A percentile compares a stretch with the other conserved stretches of the same genome.
phyloP scores from a whole-genome alignment of 805 yeast genomes.

The Candida taoyuanica region DNA sequence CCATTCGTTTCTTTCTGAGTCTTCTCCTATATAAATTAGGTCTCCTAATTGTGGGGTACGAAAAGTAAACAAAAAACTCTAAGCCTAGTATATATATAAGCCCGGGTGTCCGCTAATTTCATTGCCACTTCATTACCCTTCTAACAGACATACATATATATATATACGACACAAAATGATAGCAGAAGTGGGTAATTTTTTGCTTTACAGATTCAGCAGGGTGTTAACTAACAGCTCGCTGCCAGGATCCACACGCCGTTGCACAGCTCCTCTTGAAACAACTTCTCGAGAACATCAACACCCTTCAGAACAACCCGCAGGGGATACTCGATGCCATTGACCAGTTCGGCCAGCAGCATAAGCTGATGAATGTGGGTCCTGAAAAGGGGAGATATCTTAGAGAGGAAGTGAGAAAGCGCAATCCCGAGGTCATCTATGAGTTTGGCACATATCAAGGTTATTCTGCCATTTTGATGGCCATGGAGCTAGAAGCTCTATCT shows the following conservation, averaged over 20 bases:
- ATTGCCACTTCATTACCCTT: background rate
- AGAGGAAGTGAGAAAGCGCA: slow-evolving; percentile 1
- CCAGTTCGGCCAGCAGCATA: slow-evolving; percentile 4
- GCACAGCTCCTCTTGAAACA: slow-evolving; percentile 7
- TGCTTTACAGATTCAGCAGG: too few relatives aligned
- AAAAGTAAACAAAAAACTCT: background rate
- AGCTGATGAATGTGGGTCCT: slow-evolving; percentile 8
- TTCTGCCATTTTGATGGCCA: slow-evolving; percentile 17
- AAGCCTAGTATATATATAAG: background rate
- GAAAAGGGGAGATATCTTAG: slow-evolving; percentile 9
- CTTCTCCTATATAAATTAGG: too few relatives aligned
- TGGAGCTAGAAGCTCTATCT: slow-evolving; percentile 10
- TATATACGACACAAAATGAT: background rate
- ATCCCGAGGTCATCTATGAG: slow-evolving; percentile 21
- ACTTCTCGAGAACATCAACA: slow-evolving; percentile 5
- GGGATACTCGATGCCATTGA: slow-evolving; percentile 15
- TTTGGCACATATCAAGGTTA: slow-evolving; percentile 23
- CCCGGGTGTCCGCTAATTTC: background rate
- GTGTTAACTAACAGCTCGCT: background rate
- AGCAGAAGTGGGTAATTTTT: background rate
- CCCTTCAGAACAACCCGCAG: slow-evolving; percentile 17
- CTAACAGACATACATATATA: too few relatives aligned
- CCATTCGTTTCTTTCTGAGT: too few relatives aligned
- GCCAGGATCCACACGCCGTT: too few relatives aligned
- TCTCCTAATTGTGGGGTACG: background rate